Evolutionary conservation across 345 rosid species (phyloP).

Genomic region (Bruguiera parviflora): DNA sequence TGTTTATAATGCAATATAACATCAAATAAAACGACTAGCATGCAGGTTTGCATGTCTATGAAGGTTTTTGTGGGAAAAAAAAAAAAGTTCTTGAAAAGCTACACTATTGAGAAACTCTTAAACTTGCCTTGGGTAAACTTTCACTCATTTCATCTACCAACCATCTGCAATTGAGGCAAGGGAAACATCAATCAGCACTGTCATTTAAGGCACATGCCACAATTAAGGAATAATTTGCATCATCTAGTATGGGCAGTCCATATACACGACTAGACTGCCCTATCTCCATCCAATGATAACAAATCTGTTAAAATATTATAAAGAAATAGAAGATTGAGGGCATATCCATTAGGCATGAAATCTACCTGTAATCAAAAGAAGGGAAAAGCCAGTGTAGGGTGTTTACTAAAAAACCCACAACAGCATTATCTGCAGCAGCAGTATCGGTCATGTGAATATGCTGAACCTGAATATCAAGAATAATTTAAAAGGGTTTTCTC

Average conservation of each 20-base stretch:
- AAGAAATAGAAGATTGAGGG: not conserved
- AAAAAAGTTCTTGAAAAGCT: not conserved
- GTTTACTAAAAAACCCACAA: conserved; percentile 70
- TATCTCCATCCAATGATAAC: not conserved
- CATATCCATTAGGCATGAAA: conserved; percentile 6
- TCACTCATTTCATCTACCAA: conserved; percentile 82
- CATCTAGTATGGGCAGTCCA: not conserved
- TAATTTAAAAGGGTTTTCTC: conserved; percentile 13
- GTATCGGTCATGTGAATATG: conserved; percentile 91
- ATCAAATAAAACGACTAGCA: not conserved
- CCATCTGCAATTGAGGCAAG: conserved; percentile 59
- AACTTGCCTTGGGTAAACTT: conserved; percentile 85
- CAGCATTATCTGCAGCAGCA: conserved; percentile 88
- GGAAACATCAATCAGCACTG: conserved; percentile 27
- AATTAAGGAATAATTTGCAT: not conserved
- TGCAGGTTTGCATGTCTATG: not conserved
- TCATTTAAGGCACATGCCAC: not conserved
- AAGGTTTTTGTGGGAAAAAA: not conserved
- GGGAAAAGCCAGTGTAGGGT: conserved; percentile 80
- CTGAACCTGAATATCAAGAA: conserved; percentile 62
- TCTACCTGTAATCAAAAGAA: conserved; percentile 87
- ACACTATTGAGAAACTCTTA: not conserved
- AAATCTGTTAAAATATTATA: no score
- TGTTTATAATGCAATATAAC: no score
- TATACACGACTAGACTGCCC: not conserved